These are phyloP conservation scores for Guyanaporus albipodus DNA, from an alignment of 768 basidiomycete species.

Conservation along the genomic window DNA sequence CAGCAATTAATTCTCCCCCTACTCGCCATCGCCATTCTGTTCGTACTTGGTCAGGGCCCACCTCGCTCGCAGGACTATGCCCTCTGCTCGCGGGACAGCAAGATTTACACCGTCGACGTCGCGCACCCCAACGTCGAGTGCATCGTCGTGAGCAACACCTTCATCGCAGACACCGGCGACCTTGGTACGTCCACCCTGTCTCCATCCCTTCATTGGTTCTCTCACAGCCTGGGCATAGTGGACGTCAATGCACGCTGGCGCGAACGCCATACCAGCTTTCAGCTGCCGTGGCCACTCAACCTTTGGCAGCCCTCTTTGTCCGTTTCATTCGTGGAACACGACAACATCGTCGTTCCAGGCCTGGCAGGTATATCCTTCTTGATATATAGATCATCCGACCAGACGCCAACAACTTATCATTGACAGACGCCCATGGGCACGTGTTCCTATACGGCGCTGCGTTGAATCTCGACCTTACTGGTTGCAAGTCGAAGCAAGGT, in stretches of 20 bases:
- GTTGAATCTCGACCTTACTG: slow-evolving; percentile 63
- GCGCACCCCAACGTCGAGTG: slow-evolving; percentile 52
- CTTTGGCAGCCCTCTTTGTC: slow-evolving; percentile 19
- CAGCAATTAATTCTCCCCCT: background rate
- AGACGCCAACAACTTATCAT: no score
- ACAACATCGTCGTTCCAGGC: slow-evolving; percentile 64
- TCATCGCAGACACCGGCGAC: slow-evolving; percentile 46
- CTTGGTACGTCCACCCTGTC: slow-evolving; percentile 37
- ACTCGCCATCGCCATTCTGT: slow-evolving; percentile 6
- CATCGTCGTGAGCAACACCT: slow-evolving; percentile 48
- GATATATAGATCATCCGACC: no score
- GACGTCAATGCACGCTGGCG: slow-evolving; percentile 26
- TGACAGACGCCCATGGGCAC: slow-evolving; percentile 76
- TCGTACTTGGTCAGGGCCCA: background rate
- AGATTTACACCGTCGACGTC: slow-evolving; percentile 70
- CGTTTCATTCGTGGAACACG: slow-evolving; percentile 26
- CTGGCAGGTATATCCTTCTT: slow-evolving; percentile 52
- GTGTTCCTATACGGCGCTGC: slow-evolving; percentile 65
- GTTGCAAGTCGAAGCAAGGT: slow-evolving; percentile 59
- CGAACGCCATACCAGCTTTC: slow-evolving; percentile 3
- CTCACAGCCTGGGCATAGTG: slow-evolving; percentile 10
- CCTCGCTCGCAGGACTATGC: slow-evolving; percentile 37
- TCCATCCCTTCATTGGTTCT: background rate
- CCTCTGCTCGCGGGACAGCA: slow-evolving; percentile 49
- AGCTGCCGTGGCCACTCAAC: slow-evolving; percentile 24